Base-by-base conservation (phyloP, 352 stramenopile genomes). In the Pythium dissotocum region DNA sequence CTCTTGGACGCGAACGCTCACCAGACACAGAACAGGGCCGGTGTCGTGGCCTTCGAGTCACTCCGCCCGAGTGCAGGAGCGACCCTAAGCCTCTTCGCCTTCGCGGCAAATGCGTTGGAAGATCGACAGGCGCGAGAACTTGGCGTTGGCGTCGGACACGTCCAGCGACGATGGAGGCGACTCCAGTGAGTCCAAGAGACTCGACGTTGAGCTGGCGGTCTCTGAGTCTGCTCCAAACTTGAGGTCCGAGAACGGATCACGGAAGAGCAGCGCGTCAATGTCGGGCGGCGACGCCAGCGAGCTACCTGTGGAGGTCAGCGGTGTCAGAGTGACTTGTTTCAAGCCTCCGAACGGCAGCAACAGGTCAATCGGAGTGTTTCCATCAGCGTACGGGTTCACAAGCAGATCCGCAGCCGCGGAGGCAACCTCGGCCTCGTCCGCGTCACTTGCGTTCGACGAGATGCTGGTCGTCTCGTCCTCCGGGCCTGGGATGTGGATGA, bases 71-170 rank as follows among this genome's bases (percentile, higher is more conserved):
- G 46, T 53, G 46, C 46, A 53, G 46, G 21, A 24, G 46, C 18
- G 18, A 26, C n/a, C 44, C 46, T 66, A 59, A 9, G 58, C 57
- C 53, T 87, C 84, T 42, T 77, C 74, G 49, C 86, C 79, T 71
- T 94, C 85, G 44, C 82, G 83, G 67, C 85, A 94, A 64, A 94
- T 94, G 64, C 83, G 81, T 74, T 91, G 83, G 72, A 94, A 94
- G 61, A 94, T 86, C 28, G 80, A 90, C 59, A 94, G 76, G 14
- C 85, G 83, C 21, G 85, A 94, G 63, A 88, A 85, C 63, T 84
- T 89, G 55, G 78, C 74, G 2, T 65, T 64, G 32, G 76, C 63
- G 0, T 76, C 80, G 33, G 69, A 53, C 51, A 76, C 70, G 6
- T 72, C 71, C 42, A 77, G 81, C 3, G 76, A 73, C 21, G 82